A percentile compares a stretch with the other conserved stretches of the same genome.
Evolutionary conservation across 2,329 filamentous ascomycete species (phyloP).

Genomic region (Microdochium trichocladiopsis): DNA sequence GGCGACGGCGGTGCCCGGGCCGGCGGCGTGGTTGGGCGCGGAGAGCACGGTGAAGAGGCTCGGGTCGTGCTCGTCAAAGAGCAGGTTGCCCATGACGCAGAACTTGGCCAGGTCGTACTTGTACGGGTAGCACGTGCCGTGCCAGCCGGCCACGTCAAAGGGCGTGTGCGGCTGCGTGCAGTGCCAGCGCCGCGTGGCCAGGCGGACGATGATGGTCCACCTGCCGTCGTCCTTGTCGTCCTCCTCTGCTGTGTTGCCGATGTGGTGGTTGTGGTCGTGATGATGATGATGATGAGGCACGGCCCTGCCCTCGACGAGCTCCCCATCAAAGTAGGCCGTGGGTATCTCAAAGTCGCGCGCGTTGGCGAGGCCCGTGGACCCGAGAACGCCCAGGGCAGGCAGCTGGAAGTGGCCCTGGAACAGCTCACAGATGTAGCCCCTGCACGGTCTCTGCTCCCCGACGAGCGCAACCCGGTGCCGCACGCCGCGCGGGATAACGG

Average conservation of each 20-base stretch:
- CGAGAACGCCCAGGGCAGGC: slow-evolving; percentile 67
- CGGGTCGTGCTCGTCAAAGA: slow-evolving; percentile 72
- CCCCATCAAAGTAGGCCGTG: slow-evolving; percentile 60
- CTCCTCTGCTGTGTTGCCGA: slow-evolving; percentile 45
- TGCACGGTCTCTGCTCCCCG: slow-evolving; percentile 49
- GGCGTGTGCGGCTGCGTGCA: slow-evolving; percentile 63
- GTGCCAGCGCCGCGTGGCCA: slow-evolving; percentile 44
- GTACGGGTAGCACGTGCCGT: slow-evolving; percentile 73
- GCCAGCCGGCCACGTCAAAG: slow-evolving; percentile 76
- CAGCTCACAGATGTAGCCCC: slow-evolving; percentile 68
- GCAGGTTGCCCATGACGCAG: slow-evolving; percentile 66
- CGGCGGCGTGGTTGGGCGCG: slow-evolving; percentile 46
- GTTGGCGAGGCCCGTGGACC: slow-evolving; percentile 69
- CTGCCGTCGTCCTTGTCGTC: slow-evolving; percentile 33
- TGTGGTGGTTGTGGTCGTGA: not conserved
- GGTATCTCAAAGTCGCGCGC: slow-evolving; percentile 69
- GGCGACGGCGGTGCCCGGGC: slow-evolving; percentile 55
- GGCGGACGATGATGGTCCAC: slow-evolving; percentile 6
- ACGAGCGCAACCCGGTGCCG: slow-evolving; percentile 65
- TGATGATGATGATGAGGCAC: slow-evolving; percentile 30
- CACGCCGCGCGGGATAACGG: slow-evolving; percentile 67
- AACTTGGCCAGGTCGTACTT: slow-evolving; percentile 78
- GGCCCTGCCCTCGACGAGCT: slow-evolving; percentile 31
- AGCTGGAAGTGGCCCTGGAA: slow-evolving; percentile 67
- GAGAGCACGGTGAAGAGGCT: slow-evolving; percentile 70